phyloP scores from a whole-genome alignment of 345 rosid species.

The Passiflora organensis region DNA sequence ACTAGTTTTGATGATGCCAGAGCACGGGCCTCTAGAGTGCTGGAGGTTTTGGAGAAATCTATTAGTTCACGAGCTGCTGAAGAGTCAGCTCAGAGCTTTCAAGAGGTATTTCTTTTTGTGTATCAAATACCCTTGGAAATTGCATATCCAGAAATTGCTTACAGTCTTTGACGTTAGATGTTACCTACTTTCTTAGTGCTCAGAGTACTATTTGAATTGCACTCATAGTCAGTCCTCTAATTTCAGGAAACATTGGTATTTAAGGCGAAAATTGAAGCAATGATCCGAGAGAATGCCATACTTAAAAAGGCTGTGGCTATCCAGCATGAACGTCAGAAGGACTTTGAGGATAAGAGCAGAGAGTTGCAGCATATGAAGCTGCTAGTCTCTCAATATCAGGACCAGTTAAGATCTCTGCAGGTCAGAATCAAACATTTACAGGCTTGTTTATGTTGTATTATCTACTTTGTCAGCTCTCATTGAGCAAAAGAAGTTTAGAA shows the following conservation, averaged over 20 bases:
- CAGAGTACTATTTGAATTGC: too few species aligned
- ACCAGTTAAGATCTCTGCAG: conserved; percentile 55
- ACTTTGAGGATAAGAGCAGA: conserved; percentile 39
- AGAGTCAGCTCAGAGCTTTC: conserved; percentile 43
- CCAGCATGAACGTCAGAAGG: conserved; percentile 41
- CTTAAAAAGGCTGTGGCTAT: conserved; percentile 42
- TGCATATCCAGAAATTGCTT: too few species aligned
- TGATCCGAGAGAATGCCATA: conserved; percentile 46
- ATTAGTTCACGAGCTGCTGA: conserved; percentile 42
- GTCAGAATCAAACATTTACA: conserved; percentile 24
- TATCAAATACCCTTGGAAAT: too few species aligned
- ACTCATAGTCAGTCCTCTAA: background rate
- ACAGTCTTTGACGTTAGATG: too few species aligned
- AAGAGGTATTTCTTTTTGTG: conserved; percentile 39
- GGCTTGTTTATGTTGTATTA: background rate
- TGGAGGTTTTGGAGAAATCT: conserved; percentile 51
- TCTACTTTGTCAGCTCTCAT: background rate
- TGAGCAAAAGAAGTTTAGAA: too few species aligned
- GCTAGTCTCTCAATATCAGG: conserved; percentile 40
- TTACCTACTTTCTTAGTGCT: too few species aligned
- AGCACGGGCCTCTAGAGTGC: conserved; percentile 30
- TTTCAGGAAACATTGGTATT: conserved; percentile 45
- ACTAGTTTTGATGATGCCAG: conserved; percentile 38
- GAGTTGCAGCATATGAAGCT: conserved; percentile 38
- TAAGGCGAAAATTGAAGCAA: conserved; percentile 32